Conservation (phyloP, 179 eudicot species). For the Gypsophila paniculata region DNA sequence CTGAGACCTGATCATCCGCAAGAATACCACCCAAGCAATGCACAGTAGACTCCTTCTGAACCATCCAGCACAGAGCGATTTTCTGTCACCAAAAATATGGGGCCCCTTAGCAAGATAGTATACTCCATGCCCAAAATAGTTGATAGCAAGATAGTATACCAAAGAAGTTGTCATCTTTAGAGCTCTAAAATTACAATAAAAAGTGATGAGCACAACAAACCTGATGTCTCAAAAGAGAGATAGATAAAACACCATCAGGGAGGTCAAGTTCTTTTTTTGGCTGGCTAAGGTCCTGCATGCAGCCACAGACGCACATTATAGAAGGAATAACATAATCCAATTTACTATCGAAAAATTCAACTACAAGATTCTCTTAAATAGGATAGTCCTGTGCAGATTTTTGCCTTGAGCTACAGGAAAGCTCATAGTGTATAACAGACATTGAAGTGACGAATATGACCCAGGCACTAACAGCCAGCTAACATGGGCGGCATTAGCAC, state of each 20-base stretch:
- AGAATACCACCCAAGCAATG: conserved; percentile 91
- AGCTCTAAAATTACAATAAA: conserved; percentile 4
- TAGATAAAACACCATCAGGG: conserved; percentile 70
- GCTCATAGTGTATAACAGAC: background rate
- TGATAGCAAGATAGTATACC: background rate
- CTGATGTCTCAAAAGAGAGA: conserved; percentile 95
- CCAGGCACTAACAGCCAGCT: background rate
- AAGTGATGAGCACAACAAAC: conserved; percentile 33
- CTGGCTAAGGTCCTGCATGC: conserved; percentile 81
- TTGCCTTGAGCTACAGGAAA: background rate
- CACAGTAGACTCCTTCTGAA: conserved; percentile 69
- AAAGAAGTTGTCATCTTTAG: background rate
- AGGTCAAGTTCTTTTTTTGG: conserved; percentile 59
- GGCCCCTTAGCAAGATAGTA: conserved; percentile 17
- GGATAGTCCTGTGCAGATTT: background rate
- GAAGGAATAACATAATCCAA: background rate
- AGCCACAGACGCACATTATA: conserved; percentile 16
- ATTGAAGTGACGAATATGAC: background rate
- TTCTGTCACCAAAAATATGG: conserved; percentile 39
- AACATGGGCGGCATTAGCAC: background rate
- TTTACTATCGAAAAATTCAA: background rate
- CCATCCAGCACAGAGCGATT: conserved; percentile 98
- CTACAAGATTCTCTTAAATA: background rate
- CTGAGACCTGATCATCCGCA: conserved; percentile 94
- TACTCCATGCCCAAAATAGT: background rate